phyloP scores from a whole-genome alignment of 108 stramenopile species.

The Thalassiosira profunda region DNA sequence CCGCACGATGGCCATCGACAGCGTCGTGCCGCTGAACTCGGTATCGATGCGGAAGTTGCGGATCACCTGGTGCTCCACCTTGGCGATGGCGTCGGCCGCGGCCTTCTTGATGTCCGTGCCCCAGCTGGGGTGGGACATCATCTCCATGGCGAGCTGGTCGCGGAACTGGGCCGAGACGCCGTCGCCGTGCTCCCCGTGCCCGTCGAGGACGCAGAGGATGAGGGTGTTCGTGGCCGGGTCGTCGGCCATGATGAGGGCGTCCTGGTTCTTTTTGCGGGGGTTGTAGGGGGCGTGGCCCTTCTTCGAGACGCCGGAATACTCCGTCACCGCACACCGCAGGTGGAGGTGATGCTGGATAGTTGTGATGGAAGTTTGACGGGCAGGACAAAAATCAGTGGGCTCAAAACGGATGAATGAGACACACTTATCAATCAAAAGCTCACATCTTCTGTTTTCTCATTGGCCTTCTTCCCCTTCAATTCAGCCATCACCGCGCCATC shows the following conservation, averaged over 20 bases:
- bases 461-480: constrained; percentile 10
- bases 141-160: constrained; percentile 85
- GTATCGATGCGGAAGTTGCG: constrained; percentile 94
- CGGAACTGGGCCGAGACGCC: constrained; percentile 93
- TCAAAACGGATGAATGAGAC: neutral
- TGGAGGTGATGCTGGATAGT: constrained; percentile 39
- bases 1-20: constrained; percentile 94
- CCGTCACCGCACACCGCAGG: constrained; percentile 87
- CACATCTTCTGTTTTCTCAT: constrained; percentile 22
- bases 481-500: constrained; percentile 54
- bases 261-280: constrained; percentile 99
- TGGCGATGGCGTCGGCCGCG: constrained; percentile 82
- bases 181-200: constrained; percentile 98
- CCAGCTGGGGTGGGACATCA: constrained; percentile 92
- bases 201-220: constrained; percentile 96
- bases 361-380: neutral
- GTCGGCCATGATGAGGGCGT: constrained; percentile 97
- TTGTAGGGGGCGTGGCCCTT: constrained; percentile 99
- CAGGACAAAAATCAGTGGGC: neutral
- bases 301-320: constrained; percentile 96
- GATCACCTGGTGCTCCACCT: constrained; percentile 90
- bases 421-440: neutral
- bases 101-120: constrained; percentile 77
- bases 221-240: constrained; percentile 92
- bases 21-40: constrained; percentile 96